Evolutionary conservation across 2,329 filamentous ascomycete genomes (phyloP).

Genomic region (Atkinsonella hypoxylon): DNA sequence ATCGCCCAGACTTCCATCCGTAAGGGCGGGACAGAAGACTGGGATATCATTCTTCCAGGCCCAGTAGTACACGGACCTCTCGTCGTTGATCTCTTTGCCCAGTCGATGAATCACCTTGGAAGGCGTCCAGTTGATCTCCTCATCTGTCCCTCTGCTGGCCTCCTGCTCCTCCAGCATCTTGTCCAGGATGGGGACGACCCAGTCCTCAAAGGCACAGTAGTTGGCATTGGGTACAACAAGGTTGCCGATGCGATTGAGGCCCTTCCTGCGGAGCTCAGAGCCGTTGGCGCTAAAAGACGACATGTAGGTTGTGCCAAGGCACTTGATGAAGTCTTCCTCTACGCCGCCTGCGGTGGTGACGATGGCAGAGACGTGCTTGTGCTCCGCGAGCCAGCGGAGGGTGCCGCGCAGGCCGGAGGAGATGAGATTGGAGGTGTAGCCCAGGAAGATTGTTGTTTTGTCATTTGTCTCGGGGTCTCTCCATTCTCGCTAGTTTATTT

Average conservation of each 20-base stretch:
- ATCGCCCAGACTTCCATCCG: constrained; percentile 88
- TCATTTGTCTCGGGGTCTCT: constrained; percentile 66
- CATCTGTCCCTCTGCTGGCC: constrained; percentile 54
- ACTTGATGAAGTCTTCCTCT: constrained; percentile 98
- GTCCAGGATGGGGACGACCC: constrained; percentile 92
- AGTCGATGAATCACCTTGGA: constrained; percentile 83
- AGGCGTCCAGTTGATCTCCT: constrained; percentile 80
- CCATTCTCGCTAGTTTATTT: constrained; percentile 53
- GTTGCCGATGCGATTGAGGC: constrained; percentile 93
- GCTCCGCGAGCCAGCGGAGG: constrained; percentile 82
- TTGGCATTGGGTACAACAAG: constrained; percentile 93
- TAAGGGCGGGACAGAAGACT: constrained; percentile 91
- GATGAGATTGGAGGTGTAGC: constrained; percentile 95
- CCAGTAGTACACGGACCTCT: constrained; percentile 92
- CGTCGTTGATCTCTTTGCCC: constrained; percentile 88
- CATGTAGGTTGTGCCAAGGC: constrained; percentile 85
- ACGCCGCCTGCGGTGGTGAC: constrained; percentile 93
- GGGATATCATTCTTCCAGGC: constrained; percentile 94
- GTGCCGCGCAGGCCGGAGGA: constrained; percentile 89
- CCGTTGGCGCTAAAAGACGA: constrained; percentile 72
- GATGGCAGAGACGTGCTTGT: constrained; percentile 83
- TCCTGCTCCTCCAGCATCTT: constrained; percentile 91
- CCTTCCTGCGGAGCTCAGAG: constrained; percentile 65
- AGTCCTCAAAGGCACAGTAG: constrained; percentile 93
- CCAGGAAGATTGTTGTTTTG: constrained; percentile 86